Base-by-base conservation (phyloP, 139 green algal genomes). In the Haematococcus sp. region DNA sequence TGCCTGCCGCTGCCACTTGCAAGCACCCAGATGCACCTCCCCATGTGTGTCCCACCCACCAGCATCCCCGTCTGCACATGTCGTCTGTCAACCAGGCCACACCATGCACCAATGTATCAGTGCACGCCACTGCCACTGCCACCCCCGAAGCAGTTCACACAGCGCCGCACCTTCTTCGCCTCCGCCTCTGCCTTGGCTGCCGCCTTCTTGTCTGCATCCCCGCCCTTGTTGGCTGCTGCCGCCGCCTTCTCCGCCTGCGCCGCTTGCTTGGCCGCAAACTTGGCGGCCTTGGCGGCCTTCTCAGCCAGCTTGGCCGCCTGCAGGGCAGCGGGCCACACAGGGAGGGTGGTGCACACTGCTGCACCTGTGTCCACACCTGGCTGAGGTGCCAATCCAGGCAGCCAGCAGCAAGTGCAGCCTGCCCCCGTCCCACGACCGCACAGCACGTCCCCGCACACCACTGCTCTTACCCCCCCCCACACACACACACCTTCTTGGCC, bases 81-180 rank as follows among this genome's bases (percentile, higher is more conserved):
- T n/a, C n/a, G n/a, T n/a, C n/a, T n/a, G n/a, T n/a, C n/a, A n/a
- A n/a, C n/a, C n/a, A n/a, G n/a, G n/a, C n/a, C n/a, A n/a, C n/a
- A n/a, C n/a, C n/a, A n/a, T n/a, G n/a, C n/a, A n/a, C n/a, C n/a
- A n/a, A n/a, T n/a, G n/a, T n/a, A n/a, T n/a, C n/a, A n/a, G n/a
- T n/a, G n/a, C n/a, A n/a, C n/a, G n/a, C n/a, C n/a, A n/a, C n/a
- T n/a, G n/a, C n/a, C n/a, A n/a, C n/a, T n/a, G n/a, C n/a, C n/a
- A n/a, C 40, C 40, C 40, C 40, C 11, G 40, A 49, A n/a, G n/a
- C n/a, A n/a, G 40, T 49, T 4, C 25, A 43, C 43, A 40, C 74
- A 3, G n/a, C n/a, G n/a, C n/a, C n/a, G n/a, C 32, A 90, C 89
- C 85, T 89, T 88, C 83, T 95, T 96, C 20, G 90, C 90, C 52